phyloP scores from a whole-genome alignment of 2,329 filamentous ascomycete species.

The Microsporum ferrugineum region DNA sequence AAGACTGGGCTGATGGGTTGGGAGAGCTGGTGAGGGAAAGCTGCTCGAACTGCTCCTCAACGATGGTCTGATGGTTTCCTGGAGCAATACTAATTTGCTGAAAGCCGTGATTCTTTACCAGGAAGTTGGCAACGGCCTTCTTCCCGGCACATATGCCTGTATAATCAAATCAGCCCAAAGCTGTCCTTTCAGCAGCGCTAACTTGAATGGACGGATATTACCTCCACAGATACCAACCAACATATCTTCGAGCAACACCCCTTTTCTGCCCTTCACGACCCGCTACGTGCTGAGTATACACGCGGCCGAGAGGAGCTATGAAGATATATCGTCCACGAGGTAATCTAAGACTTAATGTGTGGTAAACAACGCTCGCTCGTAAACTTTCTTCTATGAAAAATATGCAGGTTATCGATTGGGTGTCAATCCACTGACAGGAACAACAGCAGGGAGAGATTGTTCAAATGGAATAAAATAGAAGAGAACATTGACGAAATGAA shows the following conservation, averaged over 20 bases:
- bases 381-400: not conserved
- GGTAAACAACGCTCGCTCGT: not conserved
- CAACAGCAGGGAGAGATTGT: not conserved
- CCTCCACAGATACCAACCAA: constrained; percentile 43
- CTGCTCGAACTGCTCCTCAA: constrained; percentile 6
- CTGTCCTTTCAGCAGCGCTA: not conserved
- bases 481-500: not conserved
- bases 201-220: constrained; percentile 17
- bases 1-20: constrained; percentile 28
- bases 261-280: not conserved
- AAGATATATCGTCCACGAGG: not conserved
- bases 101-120: constrained; percentile 76
- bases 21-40: constrained; percentile 1
- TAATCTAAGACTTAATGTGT: not conserved
- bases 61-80: not conserved
- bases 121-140: constrained; percentile 74
- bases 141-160: constrained; percentile 88
- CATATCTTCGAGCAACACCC: constrained; percentile 31
- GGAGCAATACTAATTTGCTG: constrained; percentile 53
- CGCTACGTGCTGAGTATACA: not conserved
- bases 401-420: not conserved
- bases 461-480: not conserved
- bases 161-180: not conserved
- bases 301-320: not conserved
- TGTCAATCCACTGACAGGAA: not conserved